Evolutionary conservation across 495 filamentous ascomycete species (phyloP), one percentile per base, ranked within the genome.

Genomic region (Penicillium crystallinum): DNA sequence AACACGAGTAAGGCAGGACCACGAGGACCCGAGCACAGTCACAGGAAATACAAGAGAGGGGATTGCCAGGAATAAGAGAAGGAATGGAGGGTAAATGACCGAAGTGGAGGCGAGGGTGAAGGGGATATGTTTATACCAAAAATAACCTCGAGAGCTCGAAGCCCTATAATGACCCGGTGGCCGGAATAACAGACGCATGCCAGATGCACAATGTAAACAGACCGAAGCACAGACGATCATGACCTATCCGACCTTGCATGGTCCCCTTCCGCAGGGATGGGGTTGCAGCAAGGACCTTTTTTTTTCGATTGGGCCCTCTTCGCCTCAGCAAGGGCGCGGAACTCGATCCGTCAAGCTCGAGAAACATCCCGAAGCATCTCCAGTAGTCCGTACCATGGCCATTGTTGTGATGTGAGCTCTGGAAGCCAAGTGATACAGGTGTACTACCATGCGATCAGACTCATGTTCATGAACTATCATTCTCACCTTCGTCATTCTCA

Each of bases 201-300:
- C 71, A 69, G 17, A 66, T 71, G 70, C 66, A 61, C 45, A 48
- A 48, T 56, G 68, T 74, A 73, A 76, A 76, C 73, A 76, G 34
- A 54, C 63, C 57, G 41, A 54, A 52, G 69, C 69, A 73, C 68
- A 59, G 71, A 70, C 65, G 53, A 58, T 61, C 66, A 57, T 65
- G 67, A 64, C 69, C 68, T 67, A 71, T 69, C 71, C 55, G 57
- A 68, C 70, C 73, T 76, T 76, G 67, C 73, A 76, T 74, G 60
- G 56, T 66, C 62, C 61, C 63, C 63, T 67, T 71, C 58, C 63
- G 53, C 63, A 72, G 67, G 70, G 72, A 71, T 71, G 69, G 62
- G 53, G 57, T 49, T 62, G 62, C 67, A 65, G 73, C 64, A 76
- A 76, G 73, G 73, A 66, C 69, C 58, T 49, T 44, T 51, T 11